Evolutionary conservation across 129 eudicot genomes (phyloP), one percentile per base, ranked within the genome.

Genomic region (Flaveria robusta): DNA sequence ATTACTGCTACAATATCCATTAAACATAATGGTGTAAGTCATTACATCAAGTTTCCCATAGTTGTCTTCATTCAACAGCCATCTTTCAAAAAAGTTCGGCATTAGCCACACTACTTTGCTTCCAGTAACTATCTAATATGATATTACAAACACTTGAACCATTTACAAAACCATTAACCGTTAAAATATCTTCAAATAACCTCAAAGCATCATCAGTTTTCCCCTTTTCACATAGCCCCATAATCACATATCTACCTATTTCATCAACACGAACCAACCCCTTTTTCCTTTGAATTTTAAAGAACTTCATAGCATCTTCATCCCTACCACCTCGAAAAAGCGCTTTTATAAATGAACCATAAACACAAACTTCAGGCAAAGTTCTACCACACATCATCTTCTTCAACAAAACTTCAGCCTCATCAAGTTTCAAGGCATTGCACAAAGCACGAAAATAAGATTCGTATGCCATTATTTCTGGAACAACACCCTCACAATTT

Each of bases 231-330:
- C 84, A 85, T 19, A 82, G 54, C 68, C 84, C 79, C 70, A 59
- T 60, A 37, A 85, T 74, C 13, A 75, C 77, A 70, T 55, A 83
- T 27, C 80, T 75, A 45, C 82, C 79, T 9, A 82, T 77, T 59
- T 82, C 89, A 79, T 85, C 84, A 39, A 79, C 79, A 27, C 60
- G 62, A 79, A 85, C 77, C 20, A 85, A 54, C 56, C 89, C 89
- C 26, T 85, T 85, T 81, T 82, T 85, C 77, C 50, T 78, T 62
- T 85, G 82, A 71, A 47, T 67, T 18, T 70, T 68, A 39, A 82
- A 79, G 31, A 85, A 85, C 37, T 73, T 85, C 51, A 85, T 59
- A 39, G 84, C 89, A 66, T 85, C 89, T 11, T 82, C 81, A 71
- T 79, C 85, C 42, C 89, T 77, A 70, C 62, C 77, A n/a, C 66